phyloP scores from a whole-genome alignment of 352 stramenopile genomes.

The Globisporangium cederbergense region DNA sequence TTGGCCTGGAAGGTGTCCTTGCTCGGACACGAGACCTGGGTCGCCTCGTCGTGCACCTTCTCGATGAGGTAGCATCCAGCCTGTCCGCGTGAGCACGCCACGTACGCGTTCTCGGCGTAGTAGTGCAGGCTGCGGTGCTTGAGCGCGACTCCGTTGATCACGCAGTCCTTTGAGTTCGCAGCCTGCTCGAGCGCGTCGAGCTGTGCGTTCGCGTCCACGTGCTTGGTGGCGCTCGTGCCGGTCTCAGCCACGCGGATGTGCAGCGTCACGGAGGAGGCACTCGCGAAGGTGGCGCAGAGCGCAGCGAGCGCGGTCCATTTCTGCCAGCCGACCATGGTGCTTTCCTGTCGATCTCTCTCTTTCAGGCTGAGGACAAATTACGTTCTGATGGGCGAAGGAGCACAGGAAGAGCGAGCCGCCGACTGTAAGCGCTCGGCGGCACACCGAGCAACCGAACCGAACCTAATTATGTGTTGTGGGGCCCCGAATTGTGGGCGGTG shows the following conservation, averaged over 20 bases:
- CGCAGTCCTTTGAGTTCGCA: conserved; percentile 32
- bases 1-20: conserved; percentile 34
- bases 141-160: conserved; percentile 53
- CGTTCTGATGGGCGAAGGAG: conserved; percentile 5
- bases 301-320: conserved; percentile 16
- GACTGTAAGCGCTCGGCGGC: background rate
- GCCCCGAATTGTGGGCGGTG: background rate
- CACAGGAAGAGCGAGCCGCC: background rate
- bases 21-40: conserved; percentile 55
- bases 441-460: background rate
- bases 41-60: conserved; percentile 50
- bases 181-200: conserved; percentile 6
- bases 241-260: conserved; percentile 27
- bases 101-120: conserved; percentile 69
- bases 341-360: background rate
- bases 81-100: conserved; percentile 58
- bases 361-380: conserved; percentile 9
- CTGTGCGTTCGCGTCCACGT: background rate
- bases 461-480: background rate
- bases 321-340: conserved; percentile 17
- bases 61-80: conserved; percentile 67
- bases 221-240: background rate
- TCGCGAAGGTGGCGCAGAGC: conserved; percentile 7
- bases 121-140: conserved; percentile 66
- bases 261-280: conserved; percentile 22